Evolutionary conservation across 176 grass and related monocot species (phyloP), one percentile per base, ranked within the genome.

Genomic region (Secale cereale): DNA sequence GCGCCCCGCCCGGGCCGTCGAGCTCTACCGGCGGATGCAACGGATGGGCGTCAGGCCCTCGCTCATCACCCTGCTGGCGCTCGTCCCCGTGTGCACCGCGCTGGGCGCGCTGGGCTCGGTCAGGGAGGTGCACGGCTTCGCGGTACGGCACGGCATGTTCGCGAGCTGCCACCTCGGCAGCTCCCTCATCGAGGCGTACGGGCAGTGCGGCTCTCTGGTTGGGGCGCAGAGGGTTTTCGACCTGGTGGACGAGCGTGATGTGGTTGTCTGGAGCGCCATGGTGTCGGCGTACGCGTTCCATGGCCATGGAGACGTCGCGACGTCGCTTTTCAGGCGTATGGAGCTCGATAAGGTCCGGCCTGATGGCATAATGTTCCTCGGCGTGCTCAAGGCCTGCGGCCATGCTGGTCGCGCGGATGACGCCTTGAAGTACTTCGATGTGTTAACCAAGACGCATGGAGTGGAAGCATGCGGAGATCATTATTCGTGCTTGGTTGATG

Each of bases 401-500:
- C 90, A 94, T 81, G 83, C 93, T 63, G 93, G 90, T 14, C 90
- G 10, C 0, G 90, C 90, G 2, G 90, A 88, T 15, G 90, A 94
- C 2, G 93, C 90, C 0, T 52, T 90, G 76, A 79, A 86, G 80
- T 94, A 90, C 61, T 92, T 94, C 26, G 82, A 92, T 41, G 75
- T 92, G 19, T 68, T 94, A 20, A 94, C 82, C 15, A 89, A 74
- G 31, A 78, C 12, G 5, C 71, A 86, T 59, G 79, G 82, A 37
- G 79, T 90, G 35, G 85, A 86, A 54, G 90, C 90, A 19, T 61
- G 63, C 2, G 54, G 85, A 33, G 88, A 94, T 25, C 93, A 94
- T 64, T 94, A 92, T 69, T 94, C 93, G 0, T 92, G 93, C 88
- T 82, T 92, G 88, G 88, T 90, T 22, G 87, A 92, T 83, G 90